Evolutionary conservation across 2,329 filamentous ascomycete species (phyloP).

Genomic region (Cladosporium sp.): DNA sequence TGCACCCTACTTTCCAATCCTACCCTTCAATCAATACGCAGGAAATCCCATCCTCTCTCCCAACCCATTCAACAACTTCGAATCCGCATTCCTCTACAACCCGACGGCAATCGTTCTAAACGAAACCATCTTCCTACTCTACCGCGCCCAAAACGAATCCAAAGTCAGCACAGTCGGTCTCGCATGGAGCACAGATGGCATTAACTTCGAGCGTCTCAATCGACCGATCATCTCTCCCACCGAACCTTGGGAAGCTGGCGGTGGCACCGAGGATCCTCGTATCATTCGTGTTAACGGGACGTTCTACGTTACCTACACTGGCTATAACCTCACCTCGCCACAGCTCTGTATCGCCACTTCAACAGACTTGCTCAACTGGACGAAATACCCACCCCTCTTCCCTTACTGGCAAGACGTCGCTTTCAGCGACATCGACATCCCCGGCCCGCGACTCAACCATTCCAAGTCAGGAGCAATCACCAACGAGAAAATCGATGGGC

Average conservation of each 20-base stretch:
- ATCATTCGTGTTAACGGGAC: conserved; percentile 34
- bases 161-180: conserved; percentile 33
- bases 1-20: conserved; percentile 26
- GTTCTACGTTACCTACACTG: conserved; percentile 37
- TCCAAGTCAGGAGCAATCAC: conserved; percentile 29
- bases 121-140: conserved; percentile 31
- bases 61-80: conserved; percentile 22
- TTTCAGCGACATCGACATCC: conserved; percentile 20
- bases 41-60: conserved; percentile 23
- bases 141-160: conserved; percentile 33
- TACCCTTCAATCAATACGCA: conserved; percentile 25
- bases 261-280: conserved; percentile 35
- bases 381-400: conserved; percentile 29
- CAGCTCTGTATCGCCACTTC: conserved; percentile 35
- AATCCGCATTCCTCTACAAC: conserved; percentile 29
- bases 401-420: conserved; percentile 25
- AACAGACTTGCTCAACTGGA: conserved; percentile 34
- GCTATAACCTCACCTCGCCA: conserved; percentile 28
- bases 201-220: conserved; percentile 32
- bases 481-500: conserved; percentile 27
- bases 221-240: conserved; percentile 31
- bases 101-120: conserved; percentile 29
- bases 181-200: conserved; percentile 35
- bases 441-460: conserved; percentile 16
- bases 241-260: conserved; percentile 30